phyloP scores from a whole-genome alignment of 2,329 filamentous ascomycete species.

The Phaeosphaeria sp. region DNA sequence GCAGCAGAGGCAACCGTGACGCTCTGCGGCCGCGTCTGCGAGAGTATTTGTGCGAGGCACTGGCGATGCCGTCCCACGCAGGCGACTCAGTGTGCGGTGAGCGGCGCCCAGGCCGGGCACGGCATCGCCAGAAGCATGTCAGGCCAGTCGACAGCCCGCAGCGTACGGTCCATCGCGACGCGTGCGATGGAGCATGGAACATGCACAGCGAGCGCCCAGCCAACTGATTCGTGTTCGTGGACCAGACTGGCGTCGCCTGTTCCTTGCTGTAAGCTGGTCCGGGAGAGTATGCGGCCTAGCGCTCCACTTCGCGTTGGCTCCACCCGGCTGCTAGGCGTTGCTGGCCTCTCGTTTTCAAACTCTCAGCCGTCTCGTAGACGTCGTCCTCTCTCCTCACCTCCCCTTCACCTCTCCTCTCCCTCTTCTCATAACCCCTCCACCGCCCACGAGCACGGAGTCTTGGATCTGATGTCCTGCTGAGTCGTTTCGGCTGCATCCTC shows the following conservation, averaged over 20 bases:
- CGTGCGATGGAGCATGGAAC: conserved; percentile 38
- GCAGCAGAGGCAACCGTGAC: conserved; percentile 15
- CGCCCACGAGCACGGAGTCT: conserved; percentile 49
- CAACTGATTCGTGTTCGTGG: conserved; percentile 25
- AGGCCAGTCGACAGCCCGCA: not conserved
- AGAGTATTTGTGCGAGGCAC: conserved; percentile 20
- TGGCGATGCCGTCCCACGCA: conserved; percentile 16
- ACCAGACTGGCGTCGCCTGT: conserved; percentile 27
- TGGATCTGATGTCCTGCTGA: conserved; percentile 50
- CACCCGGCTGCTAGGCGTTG: conserved; percentile 36
- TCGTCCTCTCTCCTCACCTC: conserved; percentile 31
- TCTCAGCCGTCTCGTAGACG: conserved; percentile 40
- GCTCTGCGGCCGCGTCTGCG: not conserved
- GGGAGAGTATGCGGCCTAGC: conserved; percentile 25
- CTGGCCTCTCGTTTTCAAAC: conserved; percentile 46
- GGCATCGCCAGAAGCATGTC: not conserved
- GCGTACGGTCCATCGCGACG: conserved; percentile 10
- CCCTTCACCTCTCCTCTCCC: conserved; percentile 31
- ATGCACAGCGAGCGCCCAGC: conserved; percentile 30
- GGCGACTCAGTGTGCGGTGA: conserved; percentile 7
- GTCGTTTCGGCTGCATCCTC: conserved; percentile 40
- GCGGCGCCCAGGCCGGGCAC: not conserved
- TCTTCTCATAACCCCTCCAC: conserved; percentile 37
- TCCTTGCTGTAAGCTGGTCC: conserved; percentile 41
- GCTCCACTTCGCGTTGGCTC: conserved; percentile 16